These are phyloP conservation scores for Aegilops bicornis DNA, from an alignment of 176 grass and related monocot species.

Conservation along the genomic window DNA sequence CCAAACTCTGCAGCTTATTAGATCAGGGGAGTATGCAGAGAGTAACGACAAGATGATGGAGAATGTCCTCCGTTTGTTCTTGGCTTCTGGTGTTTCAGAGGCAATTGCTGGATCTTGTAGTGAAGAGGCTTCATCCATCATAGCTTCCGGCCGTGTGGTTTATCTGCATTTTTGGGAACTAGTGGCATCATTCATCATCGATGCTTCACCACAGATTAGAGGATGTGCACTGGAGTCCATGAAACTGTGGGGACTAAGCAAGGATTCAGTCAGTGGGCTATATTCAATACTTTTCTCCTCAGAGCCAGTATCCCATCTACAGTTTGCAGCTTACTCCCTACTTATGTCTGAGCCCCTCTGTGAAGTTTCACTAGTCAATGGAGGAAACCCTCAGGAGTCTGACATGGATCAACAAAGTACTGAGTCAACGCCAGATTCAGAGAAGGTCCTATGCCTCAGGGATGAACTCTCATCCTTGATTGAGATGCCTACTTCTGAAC, in stretches of 20 bases:
- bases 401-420: conserved; percentile 31
- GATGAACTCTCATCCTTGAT: conserved; percentile 74
- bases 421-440: conserved; percentile 44
- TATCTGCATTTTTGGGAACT: conserved; percentile 84
- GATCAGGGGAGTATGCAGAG: conserved; percentile 53
- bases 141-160: conserved; percentile 61
- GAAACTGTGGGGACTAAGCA: conserved; percentile 88
- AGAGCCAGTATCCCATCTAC: conserved; percentile 64
- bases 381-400: conserved; percentile 42
- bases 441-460: conserved; percentile 60
- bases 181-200: conserved; percentile 71
- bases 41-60: conserved; percentile 62
- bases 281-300: conserved; percentile 90
- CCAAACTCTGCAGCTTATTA: conserved; percentile 41
- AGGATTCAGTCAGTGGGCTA: conserved; percentile 63
- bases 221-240: conserved; percentile 78
- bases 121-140: conserved; percentile 60
- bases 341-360: conserved; percentile 77
- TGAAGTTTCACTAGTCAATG: conserved; percentile 64
- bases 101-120: conserved; percentile 59
- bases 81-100: conserved; percentile 75
- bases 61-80: conserved; percentile 80
- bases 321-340: conserved; percentile 75
- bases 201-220: conserved; percentile 64
- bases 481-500: conserved; percentile 57